Evolutionary conservation across 441 rosid genomes (phyloP).

Genomic region (Kokia cookei): DNA sequence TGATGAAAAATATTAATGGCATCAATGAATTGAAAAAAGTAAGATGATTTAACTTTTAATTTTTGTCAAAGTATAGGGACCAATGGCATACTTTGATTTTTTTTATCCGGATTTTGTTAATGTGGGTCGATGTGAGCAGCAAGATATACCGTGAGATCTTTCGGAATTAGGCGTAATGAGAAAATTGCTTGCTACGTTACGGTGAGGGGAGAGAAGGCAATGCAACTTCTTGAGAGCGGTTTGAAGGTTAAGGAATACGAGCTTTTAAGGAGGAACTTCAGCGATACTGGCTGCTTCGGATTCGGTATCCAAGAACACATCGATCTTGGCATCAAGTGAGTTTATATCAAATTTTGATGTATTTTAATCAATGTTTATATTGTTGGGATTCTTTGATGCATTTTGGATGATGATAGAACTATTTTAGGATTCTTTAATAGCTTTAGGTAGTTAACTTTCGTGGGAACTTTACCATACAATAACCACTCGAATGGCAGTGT

Average conservation of each 20-base stretch:
- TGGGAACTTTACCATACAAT: not conserved
- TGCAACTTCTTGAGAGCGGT: slow-evolving; percentile 76
- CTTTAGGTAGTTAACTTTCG: not conserved
- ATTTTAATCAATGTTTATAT: not conserved
- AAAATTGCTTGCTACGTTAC: slow-evolving; percentile 91
- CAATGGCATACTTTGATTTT: not conserved
- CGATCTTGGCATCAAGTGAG: slow-evolving; percentile 85
- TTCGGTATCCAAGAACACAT: slow-evolving; percentile 93
- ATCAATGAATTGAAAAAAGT: no score
- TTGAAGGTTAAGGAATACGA: slow-evolving; percentile 92
- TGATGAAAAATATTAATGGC: no score
- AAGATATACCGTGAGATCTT: slow-evolving; percentile 91
- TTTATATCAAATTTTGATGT: not conserved
- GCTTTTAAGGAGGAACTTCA: slow-evolving; percentile 79
- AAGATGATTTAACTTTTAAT: not conserved
- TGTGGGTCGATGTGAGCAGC: slow-evolving; percentile 28
- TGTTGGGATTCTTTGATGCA: no score
- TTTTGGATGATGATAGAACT: not conserved
- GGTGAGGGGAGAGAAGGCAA: slow-evolving; percentile 65
- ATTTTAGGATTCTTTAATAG: not conserved
- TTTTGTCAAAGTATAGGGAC: not conserved
- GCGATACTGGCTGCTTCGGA: slow-evolving; percentile 91
- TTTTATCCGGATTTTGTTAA: not conserved
- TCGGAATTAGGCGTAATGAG: slow-evolving; percentile 91
- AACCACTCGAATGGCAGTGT: not conserved